Base-by-base conservation (phyloP, 345 rosid species). In the Psidium friedrichsthalianum region DNA sequence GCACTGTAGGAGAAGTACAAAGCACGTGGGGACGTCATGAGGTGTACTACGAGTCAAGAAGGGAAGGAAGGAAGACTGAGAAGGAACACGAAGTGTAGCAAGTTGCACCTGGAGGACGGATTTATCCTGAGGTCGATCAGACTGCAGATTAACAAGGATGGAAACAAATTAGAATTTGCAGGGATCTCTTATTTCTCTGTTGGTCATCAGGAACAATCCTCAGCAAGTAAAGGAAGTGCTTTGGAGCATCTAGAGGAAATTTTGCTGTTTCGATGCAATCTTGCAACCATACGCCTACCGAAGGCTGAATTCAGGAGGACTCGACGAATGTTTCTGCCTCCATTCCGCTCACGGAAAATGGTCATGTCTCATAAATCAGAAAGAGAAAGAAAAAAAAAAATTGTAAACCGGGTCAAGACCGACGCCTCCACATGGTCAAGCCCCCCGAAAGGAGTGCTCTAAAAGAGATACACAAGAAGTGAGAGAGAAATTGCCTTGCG, bases 31-130 rank as follows among this genome's bases (percentile, higher is more conserved):
- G 82, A 96, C 97, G 22, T 98, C 94, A 98, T 96, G 99, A 94
- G 97, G 96, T 96, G 58, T 98, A 98, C 88, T 98, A 96, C 95
- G 95, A 96, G 92, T 94, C 12, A 98, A 98, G 97, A 98, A 96
- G 88, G 99, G 99, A 82, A 93, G n/a, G 52, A 51, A 51, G 97
- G 91, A 98, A 98, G 97, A 96, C 97, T 0, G 99, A 98, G 92
- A 98, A 95, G 89, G 99, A 98, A 85, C 94, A 91, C 86, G 98
- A 98, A 85, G 99, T 98, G 69, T 94, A 92, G 88, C 97, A 96
- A 87, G 99, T n/a, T 98, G 0, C 95, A 92, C 83, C 91, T 94
- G n/a, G 99, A 98, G n/a, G 90, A 58, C 94, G 13, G 90, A n/a
- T 96, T 2, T 90, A 91, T 84, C 94, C 92, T 1, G 97, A 94